Conservation (phyloP, 2,329 filamentous ascomycete species). For the Talaromyces sp. region DNA sequence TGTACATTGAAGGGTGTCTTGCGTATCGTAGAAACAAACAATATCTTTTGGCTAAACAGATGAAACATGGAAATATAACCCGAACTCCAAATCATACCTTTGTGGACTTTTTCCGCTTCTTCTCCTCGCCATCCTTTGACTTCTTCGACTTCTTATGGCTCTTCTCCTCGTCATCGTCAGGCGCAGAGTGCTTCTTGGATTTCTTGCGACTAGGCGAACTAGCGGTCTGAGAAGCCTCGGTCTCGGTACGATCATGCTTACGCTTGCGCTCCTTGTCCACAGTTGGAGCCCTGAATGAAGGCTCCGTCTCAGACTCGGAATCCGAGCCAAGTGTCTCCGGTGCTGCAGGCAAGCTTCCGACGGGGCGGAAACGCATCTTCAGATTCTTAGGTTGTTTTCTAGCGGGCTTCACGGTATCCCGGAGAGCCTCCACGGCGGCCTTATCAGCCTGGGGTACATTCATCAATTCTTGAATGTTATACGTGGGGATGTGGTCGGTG, state of each 20-base stretch:
- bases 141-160: conserved; percentile 33
- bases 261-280: conserved; percentile 42
- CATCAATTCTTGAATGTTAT: conserved; percentile 42
- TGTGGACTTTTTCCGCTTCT: conserved; percentile 44
- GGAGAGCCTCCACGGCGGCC: conserved; percentile 25
- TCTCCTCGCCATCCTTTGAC: conserved; percentile 43
- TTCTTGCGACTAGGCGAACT: conserved; percentile 42
- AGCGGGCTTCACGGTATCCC: conserved; percentile 37
- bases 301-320: conserved; percentile 41
- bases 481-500: conserved; percentile 33
- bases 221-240: conserved; percentile 26
- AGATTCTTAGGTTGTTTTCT: conserved; percentile 46
- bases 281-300: conserved; percentile 35
- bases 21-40: conserved; percentile 23
- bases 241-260: conserved; percentile 39
- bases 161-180: conserved; percentile 20
- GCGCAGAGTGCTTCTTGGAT: conserved; percentile 41
- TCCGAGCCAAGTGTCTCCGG: conserved; percentile 41
- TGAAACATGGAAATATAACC: conserved; percentile 3
- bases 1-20: conserved; percentile 22
- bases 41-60: conserved; percentile 20
- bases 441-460: conserved; percentile 34
- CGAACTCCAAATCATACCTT: conserved; percentile 33
- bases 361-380: conserved; percentile 50
- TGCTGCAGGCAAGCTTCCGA: conserved; percentile 37